Evolutionary conservation across 2,329 filamentous ascomycete genomes (phyloP).

Genomic region (Colletotrichum gigasporum): DNA sequence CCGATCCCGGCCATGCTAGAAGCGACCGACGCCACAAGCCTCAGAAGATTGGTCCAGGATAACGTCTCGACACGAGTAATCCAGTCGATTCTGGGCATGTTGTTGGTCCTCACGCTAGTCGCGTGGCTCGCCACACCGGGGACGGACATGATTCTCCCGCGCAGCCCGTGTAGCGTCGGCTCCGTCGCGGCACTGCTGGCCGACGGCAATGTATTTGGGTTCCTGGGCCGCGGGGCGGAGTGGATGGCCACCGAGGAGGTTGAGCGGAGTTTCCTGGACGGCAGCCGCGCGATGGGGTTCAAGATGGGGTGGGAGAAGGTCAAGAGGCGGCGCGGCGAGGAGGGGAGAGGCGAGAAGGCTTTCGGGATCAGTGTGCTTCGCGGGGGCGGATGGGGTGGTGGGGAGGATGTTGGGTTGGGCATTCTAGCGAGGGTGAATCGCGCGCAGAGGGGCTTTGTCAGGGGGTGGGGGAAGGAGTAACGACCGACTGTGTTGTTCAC

Average conservation of each 20-base stretch:
- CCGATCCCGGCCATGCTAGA: conserved; percentile 27
- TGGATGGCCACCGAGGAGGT: conserved; percentile 36
- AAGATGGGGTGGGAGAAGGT: conserved; percentile 37
- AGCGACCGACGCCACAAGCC: conserved; percentile 27
- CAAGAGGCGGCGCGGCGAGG: conserved; percentile 16
- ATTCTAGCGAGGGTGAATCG: conserved; percentile 30
- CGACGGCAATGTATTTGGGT: conserved; percentile 47
- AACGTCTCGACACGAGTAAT: conserved; percentile 43
- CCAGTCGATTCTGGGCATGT: conserved; percentile 41
- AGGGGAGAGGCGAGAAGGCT: conserved; percentile 8
- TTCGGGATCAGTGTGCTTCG: conserved; percentile 31
- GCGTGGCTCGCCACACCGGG: conserved; percentile 41
- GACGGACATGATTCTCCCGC: conserved; percentile 38
- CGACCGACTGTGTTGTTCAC: not conserved
- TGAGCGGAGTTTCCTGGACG: conserved; percentile 33
- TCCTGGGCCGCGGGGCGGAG: conserved; percentile 38
- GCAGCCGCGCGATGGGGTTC: conserved; percentile 38
- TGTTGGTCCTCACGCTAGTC: conserved; percentile 38
- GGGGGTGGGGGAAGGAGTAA: conserved; percentile 18
- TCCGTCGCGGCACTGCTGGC: conserved; percentile 46
- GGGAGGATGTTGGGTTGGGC: conserved; percentile 32
- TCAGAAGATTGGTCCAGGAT: conserved; percentile 40
- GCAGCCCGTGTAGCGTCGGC: conserved; percentile 45
- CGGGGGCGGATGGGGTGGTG: conserved; percentile 30
- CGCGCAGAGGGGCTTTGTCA: conserved; percentile 28